Percentiles rank a stretch among this genome's conserved stretches.
Conservation (phyloP, 371 early-diverging fungal genomes). For the Entomophthora muscae region DNA sequence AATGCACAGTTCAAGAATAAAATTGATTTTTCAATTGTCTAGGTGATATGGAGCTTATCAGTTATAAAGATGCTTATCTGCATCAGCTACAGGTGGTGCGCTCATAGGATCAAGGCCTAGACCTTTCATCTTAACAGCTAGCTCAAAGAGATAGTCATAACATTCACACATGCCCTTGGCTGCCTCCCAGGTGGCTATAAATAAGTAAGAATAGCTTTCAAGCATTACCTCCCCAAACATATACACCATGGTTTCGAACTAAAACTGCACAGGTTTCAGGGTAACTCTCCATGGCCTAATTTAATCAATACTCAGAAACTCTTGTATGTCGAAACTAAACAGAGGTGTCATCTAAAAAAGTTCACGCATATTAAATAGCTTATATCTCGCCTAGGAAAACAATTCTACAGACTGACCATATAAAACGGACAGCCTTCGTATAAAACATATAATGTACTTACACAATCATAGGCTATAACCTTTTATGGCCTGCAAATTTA, state of each 20-base stretch:
- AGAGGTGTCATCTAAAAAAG: background rate
- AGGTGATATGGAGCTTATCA: too few relatives aligned
- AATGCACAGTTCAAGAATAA: too few relatives aligned
- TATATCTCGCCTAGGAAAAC: too few relatives aligned
- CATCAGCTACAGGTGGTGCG: slow-evolving; percentile 20
- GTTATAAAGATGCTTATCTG: slow-evolving; percentile 5
- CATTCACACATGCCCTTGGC: slow-evolving; percentile 97
- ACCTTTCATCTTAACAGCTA: slow-evolving; percentile 80
- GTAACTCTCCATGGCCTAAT: slow-evolving; percentile 65
- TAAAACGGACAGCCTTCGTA: too few relatives aligned
- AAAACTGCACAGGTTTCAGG: slow-evolving; percentile 92
- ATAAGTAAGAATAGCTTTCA: background rate
- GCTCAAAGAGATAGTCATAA: slow-evolving; percentile 94
- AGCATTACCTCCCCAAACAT: slow-evolving; percentile 75
- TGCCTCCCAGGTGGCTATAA: slow-evolving; percentile 78
- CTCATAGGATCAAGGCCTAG: slow-evolving; percentile 56
- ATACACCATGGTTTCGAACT: slow-evolving; percentile 79
- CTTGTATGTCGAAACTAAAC: background rate
- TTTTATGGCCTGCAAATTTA: too few relatives aligned
- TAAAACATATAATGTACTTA: too few relatives aligned
- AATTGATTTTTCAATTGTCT: too few relatives aligned
- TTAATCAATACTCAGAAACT: background rate
- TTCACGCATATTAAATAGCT: background rate
- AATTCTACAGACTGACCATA: too few relatives aligned
- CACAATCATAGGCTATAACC: too few relatives aligned